These are phyloP conservation scores for Nicotiana tomentosiformis DNA, from an alignment of 257 asterid genomes.

Conservation along the genomic window DNA sequence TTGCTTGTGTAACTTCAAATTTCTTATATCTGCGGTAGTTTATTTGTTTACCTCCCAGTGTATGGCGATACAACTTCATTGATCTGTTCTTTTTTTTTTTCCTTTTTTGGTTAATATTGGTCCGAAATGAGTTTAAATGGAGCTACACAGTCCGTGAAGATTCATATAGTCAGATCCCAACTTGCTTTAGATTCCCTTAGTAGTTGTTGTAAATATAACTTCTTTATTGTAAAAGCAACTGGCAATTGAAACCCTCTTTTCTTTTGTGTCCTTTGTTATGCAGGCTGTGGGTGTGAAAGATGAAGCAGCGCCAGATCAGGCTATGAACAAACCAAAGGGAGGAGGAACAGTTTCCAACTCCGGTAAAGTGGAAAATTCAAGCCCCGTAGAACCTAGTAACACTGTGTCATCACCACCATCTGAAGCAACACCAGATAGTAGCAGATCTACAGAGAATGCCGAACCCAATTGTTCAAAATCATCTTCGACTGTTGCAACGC, in stretches of 20 bases:
- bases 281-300: conserved; percentile 68
- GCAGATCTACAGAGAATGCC: conserved; percentile 31
- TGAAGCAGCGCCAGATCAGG: conserved; percentile 36
- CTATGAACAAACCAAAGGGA: conserved; percentile 36
- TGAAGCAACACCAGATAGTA: conserved; percentile 19
- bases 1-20: not conserved
- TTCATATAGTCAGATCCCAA: not conserved
- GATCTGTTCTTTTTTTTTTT: not conserved
- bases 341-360: conserved; percentile 32
- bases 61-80: not conserved
- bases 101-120: not conserved
- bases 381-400: conserved; percentile 18
- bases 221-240: not conserved
- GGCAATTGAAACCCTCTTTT: not conserved
- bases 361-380: conserved; percentile 40
- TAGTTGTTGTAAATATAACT: not conserved
- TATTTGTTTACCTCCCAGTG: not conserved
- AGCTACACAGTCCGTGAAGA: not conserved
- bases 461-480: conserved; percentile 30
- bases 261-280: conserved; percentile 16
- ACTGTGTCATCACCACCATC: conserved; percentile 33
- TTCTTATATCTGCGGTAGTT: not conserved
- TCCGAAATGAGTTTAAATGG: not conserved
- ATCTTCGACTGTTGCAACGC: conserved; percentile 24
- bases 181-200: not conserved